Evolutionary conservation across 2,329 filamentous ascomycete genomes (phyloP), one percentile per base, ranked within the genome.

Genomic region (Incumbomyces lentus): DNA sequence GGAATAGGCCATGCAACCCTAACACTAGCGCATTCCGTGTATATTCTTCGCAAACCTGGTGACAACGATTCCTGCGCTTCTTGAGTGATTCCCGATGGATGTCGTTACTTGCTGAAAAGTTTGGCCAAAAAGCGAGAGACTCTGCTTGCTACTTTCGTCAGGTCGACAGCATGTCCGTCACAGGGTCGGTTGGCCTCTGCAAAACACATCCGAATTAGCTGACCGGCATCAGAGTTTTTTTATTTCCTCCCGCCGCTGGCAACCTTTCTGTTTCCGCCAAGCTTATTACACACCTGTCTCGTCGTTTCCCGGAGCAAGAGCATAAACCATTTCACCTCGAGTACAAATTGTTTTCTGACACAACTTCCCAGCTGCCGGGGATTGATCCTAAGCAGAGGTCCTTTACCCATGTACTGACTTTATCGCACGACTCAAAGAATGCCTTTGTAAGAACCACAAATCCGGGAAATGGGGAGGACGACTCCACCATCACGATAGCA

Each of bases 291-390:
- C 53, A 58, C 43, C 50, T 58, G 22, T 53, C 55, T 22, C 50
- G 52, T 12, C 46, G 52, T 11, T 52, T 49, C 33, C 51, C 50
- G 11, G 46, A 53, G 35, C 41, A 52, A 46, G 45, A 51, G n/a
- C 51, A 57, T 6, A 47, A 50, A 7, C 33, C 49, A 6, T 58
- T 50, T 44, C 38, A 49, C 38, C 51, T 58, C 29, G 51, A 52
- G 16, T 49, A 58, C 33, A 51, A 53, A 6, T 52, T 55, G 7
- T 57, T 57, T 40, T 48, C 52, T 39, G 52, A 56, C 37, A 58
- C 55, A 4, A 54, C 55, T 7, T 57, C 54, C 13, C 48, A 57
- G 13, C 47, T 57, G 6, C 55, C 54, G 32, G 49, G 45, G 35
- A 29, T 47, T 10, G 49, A 57, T 40, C 19, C 37, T 10, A 49